These are phyloP conservation scores for Mycena vitilis DNA, from an alignment of 768 basidiomycete genomes.

Conservation along the genomic window DNA sequence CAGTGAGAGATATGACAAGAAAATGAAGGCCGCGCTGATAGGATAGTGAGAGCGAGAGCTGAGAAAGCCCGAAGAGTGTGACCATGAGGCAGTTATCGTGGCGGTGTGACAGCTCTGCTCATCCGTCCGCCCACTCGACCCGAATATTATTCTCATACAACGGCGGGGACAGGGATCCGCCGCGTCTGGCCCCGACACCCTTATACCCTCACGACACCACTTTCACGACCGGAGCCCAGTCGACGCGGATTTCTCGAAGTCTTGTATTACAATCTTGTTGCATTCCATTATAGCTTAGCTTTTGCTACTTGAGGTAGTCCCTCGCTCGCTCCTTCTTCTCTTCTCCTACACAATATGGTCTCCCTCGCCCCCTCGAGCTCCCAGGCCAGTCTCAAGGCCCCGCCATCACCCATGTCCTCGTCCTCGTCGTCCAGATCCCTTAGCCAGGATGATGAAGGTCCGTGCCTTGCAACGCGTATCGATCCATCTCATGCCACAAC, in stretches of 20 bases:
- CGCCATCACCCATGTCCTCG: constrained; percentile 53
- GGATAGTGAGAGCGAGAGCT: neutral
- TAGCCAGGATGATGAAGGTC: constrained; percentile 74
- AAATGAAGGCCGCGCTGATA: neutral
- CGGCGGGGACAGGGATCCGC: constrained; percentile 33
- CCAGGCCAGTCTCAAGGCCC: constrained; percentile 47
- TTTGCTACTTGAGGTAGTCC: constrained; percentile 26
- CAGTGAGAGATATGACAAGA: too few relatives aligned
- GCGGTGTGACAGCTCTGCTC: too few relatives aligned
- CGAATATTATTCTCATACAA: constrained; percentile 26
- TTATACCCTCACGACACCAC: constrained; percentile 38
- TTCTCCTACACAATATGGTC: constrained; percentile 44
- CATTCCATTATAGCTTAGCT: constrained; percentile 32
- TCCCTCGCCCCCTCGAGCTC: constrained; percentile 50
- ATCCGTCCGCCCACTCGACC: constrained; percentile 5
- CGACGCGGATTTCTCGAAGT: constrained; percentile 35
- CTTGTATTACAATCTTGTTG: constrained; percentile 35
- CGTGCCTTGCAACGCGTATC: constrained; percentile 35
- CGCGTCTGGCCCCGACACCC: constrained; percentile 35
- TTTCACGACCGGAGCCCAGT: constrained; percentile 34
- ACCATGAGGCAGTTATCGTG: neutral
- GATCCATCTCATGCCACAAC: constrained; percentile 29
- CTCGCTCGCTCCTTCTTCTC: constrained; percentile 36
- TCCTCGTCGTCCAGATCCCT: constrained; percentile 74
- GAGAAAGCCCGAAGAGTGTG: constrained; percentile 1